A percentile compares a stretch with the other conserved stretches of the same genome.
phyloP scores from a whole-genome alignment of 2,329 filamentous ascomycete genomes.

The Fusarium aywerte region DNA sequence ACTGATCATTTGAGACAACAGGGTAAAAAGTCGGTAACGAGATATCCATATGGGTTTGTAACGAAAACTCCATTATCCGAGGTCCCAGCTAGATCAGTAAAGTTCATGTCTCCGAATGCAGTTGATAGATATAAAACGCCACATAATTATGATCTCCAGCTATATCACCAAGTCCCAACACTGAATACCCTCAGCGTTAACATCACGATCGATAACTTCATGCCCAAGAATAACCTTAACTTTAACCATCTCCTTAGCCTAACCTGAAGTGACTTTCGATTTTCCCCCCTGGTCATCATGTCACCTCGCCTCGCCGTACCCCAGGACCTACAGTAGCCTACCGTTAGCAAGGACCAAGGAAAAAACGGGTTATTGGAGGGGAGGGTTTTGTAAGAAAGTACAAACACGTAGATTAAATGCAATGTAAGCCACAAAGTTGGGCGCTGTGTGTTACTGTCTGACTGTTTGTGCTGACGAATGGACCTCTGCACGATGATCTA shows the following conservation, averaged over 20 bases:
- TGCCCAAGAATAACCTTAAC: neutral
- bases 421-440: conserved; percentile 17
- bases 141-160: neutral
- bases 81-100: neutral
- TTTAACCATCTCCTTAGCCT: too few species aligned
- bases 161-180: too few species aligned
- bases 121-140: neutral
- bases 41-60: neutral
- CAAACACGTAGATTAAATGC: neutral
- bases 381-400: neutral
- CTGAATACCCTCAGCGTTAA: neutral
- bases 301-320: neutral
- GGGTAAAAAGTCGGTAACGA: neutral
- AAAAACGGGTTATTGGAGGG: neutral
- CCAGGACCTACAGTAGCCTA: conserved; percentile 42
- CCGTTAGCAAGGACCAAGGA: neutral
- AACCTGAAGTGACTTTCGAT: too few species aligned
- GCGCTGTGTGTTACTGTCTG: neutral
- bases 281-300: neutral
- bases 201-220: neutral
- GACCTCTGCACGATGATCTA: neutral
- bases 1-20: neutral
- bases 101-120: neutral
- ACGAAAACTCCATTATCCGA: neutral
- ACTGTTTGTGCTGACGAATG: neutral